Percentiles rank a stretch among this genome's conserved stretches.
Conservation (phyloP, 2,329 filamentous ascomycete species). For the Fusarium agapanthi region DNA sequence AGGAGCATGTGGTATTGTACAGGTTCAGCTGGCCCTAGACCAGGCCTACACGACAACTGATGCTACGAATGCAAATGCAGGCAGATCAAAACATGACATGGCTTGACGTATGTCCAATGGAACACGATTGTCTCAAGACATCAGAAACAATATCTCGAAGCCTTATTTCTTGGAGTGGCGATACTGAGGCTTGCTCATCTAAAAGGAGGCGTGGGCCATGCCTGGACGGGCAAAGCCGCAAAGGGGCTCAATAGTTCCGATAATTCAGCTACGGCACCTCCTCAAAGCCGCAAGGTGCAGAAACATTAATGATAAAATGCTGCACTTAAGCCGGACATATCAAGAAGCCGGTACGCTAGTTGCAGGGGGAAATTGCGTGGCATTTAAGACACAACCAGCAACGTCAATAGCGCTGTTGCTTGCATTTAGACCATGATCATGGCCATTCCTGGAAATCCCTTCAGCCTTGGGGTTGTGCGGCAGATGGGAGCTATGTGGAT, state of each 20-base stretch:
- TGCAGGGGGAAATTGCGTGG: slow-evolving; percentile 30
- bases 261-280: slow-evolving; percentile 4
- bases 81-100: slow-evolving; percentile 3
- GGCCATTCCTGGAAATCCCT: background rate
- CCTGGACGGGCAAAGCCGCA: slow-evolving; percentile 24
- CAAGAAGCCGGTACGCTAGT: slow-evolving; percentile 11
- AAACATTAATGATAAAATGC: background rate
- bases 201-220: slow-evolving; percentile 23
- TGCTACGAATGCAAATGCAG: background rate
- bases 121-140: slow-evolving; percentile 6
- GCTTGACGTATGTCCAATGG: background rate
- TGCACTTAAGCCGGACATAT: background rate
- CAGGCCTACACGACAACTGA: background rate
- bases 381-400: slow-evolving; percentile 7
- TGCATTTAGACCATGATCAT: background rate
- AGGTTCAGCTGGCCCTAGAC: slow-evolving; percentile 34
- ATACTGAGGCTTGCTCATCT: slow-evolving; percentile 20
- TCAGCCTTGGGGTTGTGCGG: slow-evolving; percentile 17
- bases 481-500: background rate
- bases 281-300: slow-evolving; percentile 1
- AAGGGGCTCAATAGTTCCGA: slow-evolving; percentile 17
- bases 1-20: background rate
- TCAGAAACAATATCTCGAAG: slow-evolving; percentile 25
- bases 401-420: slow-evolving; percentile 1
- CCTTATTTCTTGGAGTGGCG: background rate